phyloP scores from a whole-genome alignment of 108 stramenopile species.

The Epithemia pelagica region DNA sequence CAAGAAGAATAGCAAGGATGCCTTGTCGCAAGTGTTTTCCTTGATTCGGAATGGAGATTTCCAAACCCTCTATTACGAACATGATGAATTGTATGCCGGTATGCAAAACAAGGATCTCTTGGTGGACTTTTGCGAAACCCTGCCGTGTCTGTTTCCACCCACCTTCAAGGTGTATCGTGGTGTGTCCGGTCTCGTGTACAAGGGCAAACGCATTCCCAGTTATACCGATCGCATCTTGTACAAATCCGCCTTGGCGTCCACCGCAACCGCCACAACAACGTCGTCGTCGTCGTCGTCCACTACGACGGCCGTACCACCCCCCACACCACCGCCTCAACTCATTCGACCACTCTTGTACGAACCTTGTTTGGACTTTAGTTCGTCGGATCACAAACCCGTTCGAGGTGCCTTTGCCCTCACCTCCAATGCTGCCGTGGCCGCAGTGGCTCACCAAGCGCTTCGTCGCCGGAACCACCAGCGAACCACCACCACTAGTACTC shows the following conservation, averaged over 20 bases:
- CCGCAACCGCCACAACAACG: no score
- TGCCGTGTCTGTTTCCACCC: constrained; percentile 59
- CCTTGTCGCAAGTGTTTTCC: constrained; percentile 6
- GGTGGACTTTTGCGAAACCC: constrained; percentile 39
- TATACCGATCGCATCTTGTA: constrained; percentile 84
- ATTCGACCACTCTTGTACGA: constrained; percentile 45
- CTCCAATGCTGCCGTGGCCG: constrained; percentile 17
- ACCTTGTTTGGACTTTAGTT: constrained; percentile 46
- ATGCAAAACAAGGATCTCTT: constrained; percentile 42
- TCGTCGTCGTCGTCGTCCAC: no score
- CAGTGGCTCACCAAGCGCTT: no score
- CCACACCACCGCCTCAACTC: no score
- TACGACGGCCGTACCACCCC: no score
- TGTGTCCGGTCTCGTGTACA: constrained; percentile 48
- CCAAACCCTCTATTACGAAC: constrained; percentile 32
- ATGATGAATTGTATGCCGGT: constrained; percentile 44
- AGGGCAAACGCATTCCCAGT: constrained; percentile 59
- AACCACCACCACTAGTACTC: no score
- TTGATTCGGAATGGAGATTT: constrained; percentile 32
- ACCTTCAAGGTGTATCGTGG: constrained; percentile 72
- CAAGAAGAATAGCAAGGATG: not conserved
- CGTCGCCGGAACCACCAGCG: no score
- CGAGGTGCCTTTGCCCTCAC: constrained; percentile 45
- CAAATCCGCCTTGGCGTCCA: constrained; percentile 45
- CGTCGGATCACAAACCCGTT: constrained; percentile 83